phyloP scores from a whole-genome alignment of 345 rosid species.

The Populus nigra region DNA sequence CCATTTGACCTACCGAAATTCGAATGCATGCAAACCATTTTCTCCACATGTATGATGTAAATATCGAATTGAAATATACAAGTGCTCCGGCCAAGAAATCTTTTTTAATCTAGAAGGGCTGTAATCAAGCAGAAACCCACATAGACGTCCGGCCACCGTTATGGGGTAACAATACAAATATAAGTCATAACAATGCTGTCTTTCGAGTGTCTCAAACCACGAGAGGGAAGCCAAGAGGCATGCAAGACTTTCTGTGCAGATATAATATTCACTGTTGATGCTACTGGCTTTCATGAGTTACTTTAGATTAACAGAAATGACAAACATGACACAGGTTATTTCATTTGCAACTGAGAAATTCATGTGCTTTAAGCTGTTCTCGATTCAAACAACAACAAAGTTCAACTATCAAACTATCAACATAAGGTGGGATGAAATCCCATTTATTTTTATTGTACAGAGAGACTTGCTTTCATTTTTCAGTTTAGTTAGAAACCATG shows the following conservation, averaged over 20 bases:
- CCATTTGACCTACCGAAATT: too few species aligned
- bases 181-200: too few species aligned
- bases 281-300: not conserved
- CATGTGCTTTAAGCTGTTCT: not conserved
- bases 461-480: constrained; percentile 13
- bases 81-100: too few species aligned
- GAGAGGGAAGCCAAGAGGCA: not conserved
- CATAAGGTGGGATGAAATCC: not conserved
- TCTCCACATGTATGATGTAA: too few species aligned
- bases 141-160: too few species aligned
- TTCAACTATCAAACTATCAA: constrained; percentile 10
- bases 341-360: not conserved
- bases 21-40: too few species aligned
- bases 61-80: too few species aligned
- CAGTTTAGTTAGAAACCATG: constrained; percentile 81
- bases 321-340: not conserved
- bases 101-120: too few species aligned
- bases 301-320: not conserved
- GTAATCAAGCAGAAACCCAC: too few species aligned
- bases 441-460: constrained; percentile 10
- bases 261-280: too few species aligned
- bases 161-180: too few species aligned
- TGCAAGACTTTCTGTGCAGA: not conserved
- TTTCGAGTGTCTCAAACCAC: too few species aligned
- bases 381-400: not conserved